Evolutionary conservation across 176 grass and related monocot species (phyloP), one percentile per base, ranked within the genome.

Genomic region (Oryza glaberrima): DNA sequence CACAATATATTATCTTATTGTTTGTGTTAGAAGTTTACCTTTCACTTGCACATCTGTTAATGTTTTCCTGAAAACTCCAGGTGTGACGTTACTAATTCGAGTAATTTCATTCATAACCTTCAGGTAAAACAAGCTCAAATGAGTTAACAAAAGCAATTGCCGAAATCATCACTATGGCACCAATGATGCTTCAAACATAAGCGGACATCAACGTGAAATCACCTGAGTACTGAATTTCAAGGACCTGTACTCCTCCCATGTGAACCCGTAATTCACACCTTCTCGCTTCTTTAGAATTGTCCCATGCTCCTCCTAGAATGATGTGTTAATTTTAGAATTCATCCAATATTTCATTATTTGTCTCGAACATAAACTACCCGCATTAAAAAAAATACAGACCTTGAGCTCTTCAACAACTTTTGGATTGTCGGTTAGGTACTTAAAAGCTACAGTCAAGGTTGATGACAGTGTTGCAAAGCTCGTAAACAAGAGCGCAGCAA

Each of bases 221-320:
- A 70, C 36, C 34, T 70, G 49, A 52, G 2, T 70, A 43, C 3
- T 70, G 19, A 82, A 82, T 60, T 67, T 43, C 79, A 82, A 58
- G 47, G 79, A 82, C 20, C 25, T 82, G 14, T 72, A 82, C n/a
- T 82, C 79, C 9, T 72, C 67, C 67, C 80, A 72, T 28, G 80
- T 82, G 68, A 72, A 17, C 22, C 80, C 49, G 2, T 49, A 82
- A 43, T 25, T 61, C 4, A 0, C 35, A 61, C 0, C 68, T 1
- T 72, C 49, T 72, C 80, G 23, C 28, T 61, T 72, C 68, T 82
- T 82, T 68, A 72, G 67, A 3, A 82, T 61, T 8, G 68, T 22
- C 58, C 56, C 68, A 16, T 82, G 80, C 49, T 72, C 80, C n/a
- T 82, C 80, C 68, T 72, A 19, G 34, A 40, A 16, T 52, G 14